Percentiles rank a stretch among this genome's conserved stretches.
phyloP scores from a whole-genome alignment of 2,329 filamentous ascomycete species.

The Fusarium proliferatum region DNA sequence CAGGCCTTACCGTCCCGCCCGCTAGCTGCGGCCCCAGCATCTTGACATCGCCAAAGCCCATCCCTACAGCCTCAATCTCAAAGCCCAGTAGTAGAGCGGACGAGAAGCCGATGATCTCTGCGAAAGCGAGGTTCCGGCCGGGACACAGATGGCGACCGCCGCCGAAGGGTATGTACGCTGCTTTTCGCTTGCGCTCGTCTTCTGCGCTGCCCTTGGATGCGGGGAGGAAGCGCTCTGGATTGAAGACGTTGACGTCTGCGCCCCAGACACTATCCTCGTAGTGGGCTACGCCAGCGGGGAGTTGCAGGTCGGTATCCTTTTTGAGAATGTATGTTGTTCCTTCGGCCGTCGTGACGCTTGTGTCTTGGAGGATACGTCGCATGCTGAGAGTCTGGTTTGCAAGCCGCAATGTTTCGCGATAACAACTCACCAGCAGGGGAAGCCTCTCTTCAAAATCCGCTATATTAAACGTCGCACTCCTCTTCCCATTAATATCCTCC shows the following conservation, averaged over 20 bases:
- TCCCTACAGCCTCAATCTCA: slow-evolving; percentile 41
- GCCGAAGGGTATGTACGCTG: slow-evolving; percentile 48
- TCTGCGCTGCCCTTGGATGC: not conserved
- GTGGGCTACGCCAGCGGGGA: slow-evolving; percentile 43
- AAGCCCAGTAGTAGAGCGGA: slow-evolving; percentile 47
- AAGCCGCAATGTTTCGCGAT: slow-evolving; percentile 58
- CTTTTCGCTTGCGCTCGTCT: slow-evolving; percentile 31
- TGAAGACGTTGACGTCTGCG: slow-evolving; percentile 33
- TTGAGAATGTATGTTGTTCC: slow-evolving; percentile 46
- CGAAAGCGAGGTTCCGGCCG: slow-evolving; percentile 49
- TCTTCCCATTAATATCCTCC: not conserved
- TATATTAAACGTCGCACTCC: slow-evolving; percentile 49
- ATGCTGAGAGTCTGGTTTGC: slow-evolving; percentile 52
- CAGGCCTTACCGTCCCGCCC: slow-evolving; percentile 29
- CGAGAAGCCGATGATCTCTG: slow-evolving; percentile 49
- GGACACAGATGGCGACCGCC: slow-evolving; percentile 50
- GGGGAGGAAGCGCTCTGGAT: slow-evolving; percentile 40
- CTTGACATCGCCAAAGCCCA: slow-evolving; percentile 32
- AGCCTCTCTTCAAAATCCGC: slow-evolving; percentile 51
- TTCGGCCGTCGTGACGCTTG: slow-evolving; percentile 45
- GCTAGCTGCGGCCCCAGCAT: slow-evolving; percentile 29
- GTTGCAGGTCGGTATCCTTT: slow-evolving; percentile 45
- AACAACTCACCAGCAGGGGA: slow-evolving; percentile 57
- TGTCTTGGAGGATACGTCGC: slow-evolving; percentile 56
- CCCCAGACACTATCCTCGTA: slow-evolving; percentile 40